phyloP scores from a whole-genome alignment of 805 yeast genomes.

The Candida parachauliodes region DNA sequence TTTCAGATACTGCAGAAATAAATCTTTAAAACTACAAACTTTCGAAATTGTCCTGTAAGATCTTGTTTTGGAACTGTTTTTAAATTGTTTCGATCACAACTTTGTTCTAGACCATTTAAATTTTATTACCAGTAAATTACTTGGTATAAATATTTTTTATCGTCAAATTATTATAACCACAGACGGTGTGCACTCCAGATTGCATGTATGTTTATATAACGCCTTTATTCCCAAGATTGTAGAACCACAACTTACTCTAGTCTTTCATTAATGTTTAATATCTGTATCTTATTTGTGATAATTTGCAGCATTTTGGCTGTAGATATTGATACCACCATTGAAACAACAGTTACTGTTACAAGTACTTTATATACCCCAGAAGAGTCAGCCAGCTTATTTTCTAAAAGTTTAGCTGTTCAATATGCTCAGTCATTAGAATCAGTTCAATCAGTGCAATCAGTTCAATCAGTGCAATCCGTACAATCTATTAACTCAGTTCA shows the following conservation, averaged over 20 bases:
- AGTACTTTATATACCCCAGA: constrained; percentile 44
- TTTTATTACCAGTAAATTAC: too few species aligned
- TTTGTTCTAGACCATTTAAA: too few species aligned
- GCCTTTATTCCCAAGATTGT: not conserved
- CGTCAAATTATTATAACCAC: too few species aligned
- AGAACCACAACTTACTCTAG: constrained; percentile 12
- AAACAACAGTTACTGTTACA: constrained; percentile 45
- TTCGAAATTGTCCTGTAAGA: too few species aligned
- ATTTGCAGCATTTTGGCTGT: constrained; percentile 15
- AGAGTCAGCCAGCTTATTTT: constrained; percentile 34
- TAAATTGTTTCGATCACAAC: too few species aligned
- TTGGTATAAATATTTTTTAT: too few species aligned
- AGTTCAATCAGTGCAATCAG: constrained; percentile 14
- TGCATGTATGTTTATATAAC: too few species aligned
- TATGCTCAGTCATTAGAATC: constrained; percentile 13
- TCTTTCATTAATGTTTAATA: constrained; percentile 14
- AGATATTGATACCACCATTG: constrained; percentile 36
- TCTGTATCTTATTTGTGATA: constrained; percentile 9
- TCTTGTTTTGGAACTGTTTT: too few species aligned
- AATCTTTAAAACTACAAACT: too few species aligned
- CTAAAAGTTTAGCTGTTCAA: constrained; percentile 15
- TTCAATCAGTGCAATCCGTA: constrained; percentile 11
- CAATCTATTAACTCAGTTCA: constrained; percentile 11
- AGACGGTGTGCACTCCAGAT: too few species aligned
- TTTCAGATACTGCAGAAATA: too few species aligned